Evolutionary conservation across 2,329 filamentous ascomycete genomes (phyloP).

Genomic region (Aureobasidium melanogenum): DNA sequence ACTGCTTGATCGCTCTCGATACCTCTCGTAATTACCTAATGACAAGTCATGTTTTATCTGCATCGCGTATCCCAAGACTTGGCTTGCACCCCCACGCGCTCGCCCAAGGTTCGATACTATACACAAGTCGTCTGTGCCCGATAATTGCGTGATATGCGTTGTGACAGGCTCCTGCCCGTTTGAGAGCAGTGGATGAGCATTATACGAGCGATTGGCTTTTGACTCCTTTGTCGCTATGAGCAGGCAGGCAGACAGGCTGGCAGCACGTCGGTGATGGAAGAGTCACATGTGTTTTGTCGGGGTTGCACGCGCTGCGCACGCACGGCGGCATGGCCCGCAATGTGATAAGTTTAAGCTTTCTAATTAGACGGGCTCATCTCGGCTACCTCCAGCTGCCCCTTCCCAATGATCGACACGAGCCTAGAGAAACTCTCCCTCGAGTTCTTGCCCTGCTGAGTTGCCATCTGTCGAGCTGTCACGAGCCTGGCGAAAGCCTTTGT

Average conservation of each 20-base stretch:
- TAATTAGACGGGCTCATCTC: neutral
- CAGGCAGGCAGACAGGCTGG: neutral
- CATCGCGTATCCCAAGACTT: neutral
- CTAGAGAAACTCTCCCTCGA: neutral
- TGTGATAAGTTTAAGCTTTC: slow-evolving; percentile 8
- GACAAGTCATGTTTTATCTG: neutral
- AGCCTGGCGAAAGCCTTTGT: neutral
- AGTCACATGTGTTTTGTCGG: neutral
- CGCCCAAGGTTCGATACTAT: neutral
- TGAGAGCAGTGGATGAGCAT: neutral
- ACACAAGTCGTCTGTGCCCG: neutral
- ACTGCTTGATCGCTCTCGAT: neutral
- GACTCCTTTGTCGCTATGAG: neutral
- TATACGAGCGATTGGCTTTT: neutral
- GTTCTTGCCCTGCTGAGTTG: neutral
- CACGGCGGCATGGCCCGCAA: neutral
- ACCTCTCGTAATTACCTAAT: slow-evolving; percentile 7
- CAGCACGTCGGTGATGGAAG: neutral
- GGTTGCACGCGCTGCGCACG: neutral
- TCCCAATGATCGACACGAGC: neutral
- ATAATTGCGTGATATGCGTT: neutral
- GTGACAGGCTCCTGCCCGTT: neutral
- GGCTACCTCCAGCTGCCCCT: neutral
- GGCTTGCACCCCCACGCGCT: neutral
- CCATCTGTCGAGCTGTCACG: neutral